Percentiles rank a stretch among this genome's conserved stretches.
Conservation (phyloP, 371 early-diverging fungal genomes). For the Antonospora locustae region DNA sequence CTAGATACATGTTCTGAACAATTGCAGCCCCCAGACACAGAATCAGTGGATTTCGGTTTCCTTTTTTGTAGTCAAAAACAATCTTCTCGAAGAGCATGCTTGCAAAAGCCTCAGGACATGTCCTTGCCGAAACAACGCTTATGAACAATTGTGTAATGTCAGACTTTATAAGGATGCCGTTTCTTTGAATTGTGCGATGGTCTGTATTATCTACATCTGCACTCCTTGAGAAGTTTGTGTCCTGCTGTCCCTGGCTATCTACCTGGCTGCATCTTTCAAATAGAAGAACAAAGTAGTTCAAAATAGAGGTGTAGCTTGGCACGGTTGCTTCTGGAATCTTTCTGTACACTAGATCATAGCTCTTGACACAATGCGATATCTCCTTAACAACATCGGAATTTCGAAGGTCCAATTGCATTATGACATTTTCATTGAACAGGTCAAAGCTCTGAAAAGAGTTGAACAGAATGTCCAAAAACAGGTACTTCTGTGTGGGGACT, state of each 20-base stretch:
- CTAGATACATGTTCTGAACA: slow-evolving; percentile 16
- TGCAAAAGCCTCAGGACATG: slow-evolving; percentile 13
- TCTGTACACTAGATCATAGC: slow-evolving; percentile 27
- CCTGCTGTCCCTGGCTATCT: not conserved
- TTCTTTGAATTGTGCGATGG: not conserved
- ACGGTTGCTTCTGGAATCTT: slow-evolving; percentile 21
- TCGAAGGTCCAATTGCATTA: not conserved
- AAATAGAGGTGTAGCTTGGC: slow-evolving; percentile 6
- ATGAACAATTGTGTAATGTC: slow-evolving; percentile 24
- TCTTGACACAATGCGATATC: slow-evolving; percentile 30
- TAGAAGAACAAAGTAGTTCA: slow-evolving; percentile 17
- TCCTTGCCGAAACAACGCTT: slow-evolving; percentile 8
- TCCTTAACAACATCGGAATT: slow-evolving; percentile 13
- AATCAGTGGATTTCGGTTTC: slow-evolving; percentile 20
- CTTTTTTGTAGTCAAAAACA: slow-evolving; percentile 32
- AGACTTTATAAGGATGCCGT: slow-evolving; percentile 18
- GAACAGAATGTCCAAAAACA: slow-evolving; percentile 12
- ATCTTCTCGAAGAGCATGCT: slow-evolving; percentile 31
- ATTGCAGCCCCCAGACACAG: slow-evolving; percentile 19
- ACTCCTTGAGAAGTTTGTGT: not conserved
- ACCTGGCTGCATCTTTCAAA: slow-evolving; percentile 15
- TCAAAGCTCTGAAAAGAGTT: slow-evolving; percentile 8
- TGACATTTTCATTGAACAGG: slow-evolving; percentile 14
- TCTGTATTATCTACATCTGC: not conserved
- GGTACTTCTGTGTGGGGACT: slow-evolving; percentile 12